phyloP scores from a whole-genome alignment of 441 rosid genomes.

The Erodium moschatum region DNA sequence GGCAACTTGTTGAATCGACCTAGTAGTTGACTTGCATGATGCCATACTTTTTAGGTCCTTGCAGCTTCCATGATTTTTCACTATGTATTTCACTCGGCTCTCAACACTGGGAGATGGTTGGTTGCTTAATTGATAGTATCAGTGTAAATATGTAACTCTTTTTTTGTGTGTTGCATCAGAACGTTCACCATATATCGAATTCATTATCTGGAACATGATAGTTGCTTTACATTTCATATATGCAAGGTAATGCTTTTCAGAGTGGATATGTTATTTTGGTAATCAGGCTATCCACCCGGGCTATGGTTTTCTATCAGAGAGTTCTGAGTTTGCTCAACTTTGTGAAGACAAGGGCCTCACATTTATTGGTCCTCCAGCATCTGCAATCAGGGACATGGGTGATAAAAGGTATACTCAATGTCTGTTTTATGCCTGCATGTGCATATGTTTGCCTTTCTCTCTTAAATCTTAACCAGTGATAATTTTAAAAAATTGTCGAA shows the following conservation, averaged over 20 bases:
- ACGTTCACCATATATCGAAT: background rate
- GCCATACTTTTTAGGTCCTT: background rate
- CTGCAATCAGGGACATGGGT: slow-evolving; percentile 90
- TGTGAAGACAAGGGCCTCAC: slow-evolving; percentile 69
- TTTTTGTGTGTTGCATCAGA: no score
- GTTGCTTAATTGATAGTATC: background rate
- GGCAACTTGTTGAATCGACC: no score
- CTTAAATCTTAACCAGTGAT: background rate
- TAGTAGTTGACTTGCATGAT: background rate
- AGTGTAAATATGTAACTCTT: background rate
- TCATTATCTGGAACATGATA: background rate
- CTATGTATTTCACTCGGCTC: background rate
- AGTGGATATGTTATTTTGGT: slow-evolving; percentile 27
- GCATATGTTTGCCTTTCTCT: background rate
- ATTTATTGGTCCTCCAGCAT: slow-evolving; percentile 90
- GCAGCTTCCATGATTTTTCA: background rate
- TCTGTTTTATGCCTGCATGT: background rate
- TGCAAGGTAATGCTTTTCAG: slow-evolving; percentile 15
- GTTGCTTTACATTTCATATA: background rate
- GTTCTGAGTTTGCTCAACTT: slow-evolving; percentile 70
- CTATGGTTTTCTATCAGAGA: slow-evolving; percentile 83
- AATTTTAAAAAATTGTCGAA: background rate
- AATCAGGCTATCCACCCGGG: slow-evolving; percentile 88
- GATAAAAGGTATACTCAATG: slow-evolving; percentile 60
- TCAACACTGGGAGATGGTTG: background rate